Percentiles rank a stretch among this genome's conserved stretches.
These are phyloP conservation scores for Suhomyces terraborum DNA, from an alignment of 1,139 yeast genomes.

Conservation along the genomic window DNA sequence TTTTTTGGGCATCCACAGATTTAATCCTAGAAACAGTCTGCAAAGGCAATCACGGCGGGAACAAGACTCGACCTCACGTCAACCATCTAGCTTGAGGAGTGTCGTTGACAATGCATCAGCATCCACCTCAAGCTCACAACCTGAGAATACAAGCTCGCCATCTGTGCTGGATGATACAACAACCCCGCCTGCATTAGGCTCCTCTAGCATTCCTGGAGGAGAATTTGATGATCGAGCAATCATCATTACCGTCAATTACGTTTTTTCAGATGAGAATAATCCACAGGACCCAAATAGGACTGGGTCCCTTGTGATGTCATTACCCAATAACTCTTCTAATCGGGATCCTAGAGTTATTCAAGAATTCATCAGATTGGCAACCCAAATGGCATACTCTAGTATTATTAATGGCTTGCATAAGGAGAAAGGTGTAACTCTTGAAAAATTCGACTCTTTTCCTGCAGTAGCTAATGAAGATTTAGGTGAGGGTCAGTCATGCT, in stretches of 20 bases:
- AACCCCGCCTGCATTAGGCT: not conserved
- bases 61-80: not conserved
- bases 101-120: constrained; percentile 5
- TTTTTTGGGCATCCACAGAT: constrained; percentile 16
- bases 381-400: constrained; percentile 67
- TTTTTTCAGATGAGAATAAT: constrained; percentile 45
- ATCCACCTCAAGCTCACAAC: not conserved
- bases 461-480: constrained; percentile 32
- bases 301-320: constrained; percentile 60
- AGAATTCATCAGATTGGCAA: constrained; percentile 64
- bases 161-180: constrained; percentile 3
- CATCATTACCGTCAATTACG: constrained; percentile 48
- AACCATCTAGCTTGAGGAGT: constrained; percentile 4
- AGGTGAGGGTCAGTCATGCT: constrained; percentile 45
- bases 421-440: constrained; percentile 53
- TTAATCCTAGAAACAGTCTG: constrained; percentile 2
- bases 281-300: constrained; percentile 47
- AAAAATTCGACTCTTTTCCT: constrained; percentile 54
- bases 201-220: constrained; percentile 5
- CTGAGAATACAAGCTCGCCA: not conserved
- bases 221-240: constrained; percentile 28
- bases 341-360: constrained; percentile 55
- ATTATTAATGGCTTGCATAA: constrained; percentile 48
- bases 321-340: constrained; percentile 64
- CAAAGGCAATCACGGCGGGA: not conserved